A percentile compares a stretch with the other conserved stretches of the same genome.
phyloP scores from a whole-genome alignment of 768 basidiomycete species.

The Lactarius psammicola region DNA sequence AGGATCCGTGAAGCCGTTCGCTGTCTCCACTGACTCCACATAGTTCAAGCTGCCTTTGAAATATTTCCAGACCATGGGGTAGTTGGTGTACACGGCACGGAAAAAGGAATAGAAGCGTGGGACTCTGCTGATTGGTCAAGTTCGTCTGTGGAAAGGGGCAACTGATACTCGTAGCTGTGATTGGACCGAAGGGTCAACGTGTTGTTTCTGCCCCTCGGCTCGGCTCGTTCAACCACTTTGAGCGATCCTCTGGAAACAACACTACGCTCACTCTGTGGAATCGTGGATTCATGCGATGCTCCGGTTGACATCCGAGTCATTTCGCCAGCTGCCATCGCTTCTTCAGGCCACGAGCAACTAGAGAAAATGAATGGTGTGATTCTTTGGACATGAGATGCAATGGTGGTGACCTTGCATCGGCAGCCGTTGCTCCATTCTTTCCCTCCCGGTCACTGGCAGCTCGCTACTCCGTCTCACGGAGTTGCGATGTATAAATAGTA shows the following conservation, averaged over 20 bases:
- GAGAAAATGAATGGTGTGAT: not conserved
- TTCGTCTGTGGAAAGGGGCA: not conserved
- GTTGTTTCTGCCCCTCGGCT: too few species aligned
- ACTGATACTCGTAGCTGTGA: not conserved
- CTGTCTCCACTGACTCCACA: too few species aligned
- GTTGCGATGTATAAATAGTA: constrained; percentile 8
- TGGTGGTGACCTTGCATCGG: not conserved
- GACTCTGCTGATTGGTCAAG: too few species aligned
- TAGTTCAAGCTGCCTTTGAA: too few species aligned
- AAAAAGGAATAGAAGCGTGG: too few species aligned
- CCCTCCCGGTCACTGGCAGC: not conserved
- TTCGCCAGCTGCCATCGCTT: not conserved
- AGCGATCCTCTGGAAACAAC: not conserved
- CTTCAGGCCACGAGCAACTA: not conserved
- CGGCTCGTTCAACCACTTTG: not conserved
- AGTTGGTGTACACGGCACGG: too few species aligned
- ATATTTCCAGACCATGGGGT: not conserved
- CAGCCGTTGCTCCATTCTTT: not conserved
- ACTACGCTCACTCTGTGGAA: not conserved
- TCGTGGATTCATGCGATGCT: not conserved
- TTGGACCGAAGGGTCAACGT: not conserved
- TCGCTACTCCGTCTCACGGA: too few species aligned
- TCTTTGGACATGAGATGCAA: not conserved
- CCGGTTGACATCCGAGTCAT: not conserved
- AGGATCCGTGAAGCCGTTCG: not conserved